A percentile compares a stretch with the other conserved stretches of the same genome.
phyloP scores from a whole-genome alignment of 73 alveolate species.

The Tetrahymena thermophila region DNA sequence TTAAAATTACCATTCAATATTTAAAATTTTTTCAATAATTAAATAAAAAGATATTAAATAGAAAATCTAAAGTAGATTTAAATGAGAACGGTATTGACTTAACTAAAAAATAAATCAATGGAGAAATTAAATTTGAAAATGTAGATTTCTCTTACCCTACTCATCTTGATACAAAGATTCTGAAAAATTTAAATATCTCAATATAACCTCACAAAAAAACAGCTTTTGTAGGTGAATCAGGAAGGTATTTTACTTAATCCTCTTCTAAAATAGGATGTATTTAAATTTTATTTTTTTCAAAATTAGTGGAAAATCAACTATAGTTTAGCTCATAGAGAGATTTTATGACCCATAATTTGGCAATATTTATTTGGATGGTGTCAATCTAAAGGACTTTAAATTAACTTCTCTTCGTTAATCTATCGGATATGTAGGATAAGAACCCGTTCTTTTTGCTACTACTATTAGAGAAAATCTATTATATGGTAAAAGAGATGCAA shows the following conservation, averaged over 20 bases:
- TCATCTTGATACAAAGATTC: conserved; percentile 37
- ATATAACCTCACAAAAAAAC: conserved; percentile 50
- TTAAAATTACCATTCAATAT: background rate
- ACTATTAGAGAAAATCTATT: conserved; percentile 74
- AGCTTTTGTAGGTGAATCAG: conserved; percentile 66
- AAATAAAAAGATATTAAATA: background rate
- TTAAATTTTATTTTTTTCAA: conserved; percentile 53
- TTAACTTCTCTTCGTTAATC: conserved; percentile 50
- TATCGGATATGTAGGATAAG: conserved; percentile 70
- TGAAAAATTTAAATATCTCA: conserved; percentile 43
- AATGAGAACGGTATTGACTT: background rate
- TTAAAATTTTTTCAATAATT: background rate
- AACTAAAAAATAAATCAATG: background rate
- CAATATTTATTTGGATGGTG: conserved; percentile 55
- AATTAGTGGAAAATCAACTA: conserved; percentile 64
- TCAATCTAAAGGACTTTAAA: conserved; percentile 55
- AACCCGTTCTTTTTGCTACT: conserved; percentile 72
- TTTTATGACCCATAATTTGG: conserved; percentile 68
- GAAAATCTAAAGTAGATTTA: background rate
- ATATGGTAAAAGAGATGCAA: conserved; percentile 77
- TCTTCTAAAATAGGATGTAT: conserved; percentile 45
- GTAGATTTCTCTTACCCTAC: conserved; percentile 64
- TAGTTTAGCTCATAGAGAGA: conserved; percentile 70
- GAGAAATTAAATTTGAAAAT: conserved; percentile 56
- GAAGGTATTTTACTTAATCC: conserved; percentile 5